Evolutionary conservation across 2,329 filamentous ascomycete species (phyloP), one percentile per base, ranked within the genome.

Genomic region (Biscogniauxia mediterranea): DNA sequence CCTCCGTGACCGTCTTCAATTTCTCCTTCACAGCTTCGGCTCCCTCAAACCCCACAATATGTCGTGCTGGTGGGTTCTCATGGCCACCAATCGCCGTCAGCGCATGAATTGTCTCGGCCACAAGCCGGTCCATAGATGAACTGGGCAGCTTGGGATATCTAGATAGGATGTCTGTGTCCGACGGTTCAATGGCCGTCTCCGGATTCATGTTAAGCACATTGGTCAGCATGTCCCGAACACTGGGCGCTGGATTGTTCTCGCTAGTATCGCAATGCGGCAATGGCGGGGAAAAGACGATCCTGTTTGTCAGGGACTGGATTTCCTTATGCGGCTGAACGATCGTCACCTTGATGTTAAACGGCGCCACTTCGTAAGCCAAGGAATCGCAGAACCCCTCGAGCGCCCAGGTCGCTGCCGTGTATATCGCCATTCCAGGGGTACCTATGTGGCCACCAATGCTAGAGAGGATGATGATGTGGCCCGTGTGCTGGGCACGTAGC

Each of bases 301-400:
- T 88, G 77, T 96, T 96, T 26, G 92, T 95, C 60, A 98, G 82
- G 32, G 92, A 88, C 66, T 90, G 88, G 64, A 97, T 91, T 79
- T 98, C 94, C 78, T 97, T 92, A 76, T 93, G 96, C 25, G 93
- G 93, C 80, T 99, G 94, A 52, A 99, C 89, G 67, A 98, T 93
- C 50, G 93, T 97, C 75, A 98, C 86, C 76, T 94, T 96, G 79
- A 98, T 88, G 77, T 97, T 97, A 80, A 98, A 98, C 0, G 95
- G 95, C 0, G 94, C 91, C 65, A 99, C 90, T 77, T 99, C 95
- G 77, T 97, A 99, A 1, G 94, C 93, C 23, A 99, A 83, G 62
- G 92, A 92, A 77, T 98, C 94, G 78, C 93, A 97, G 75, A 95
- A 97, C 19, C 94, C 95, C 77, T 98, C 95, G 42, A 97, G 84